Evolutionary conservation across 768 basidiomycete species (phyloP), one percentile per base, ranked within the genome.

Genomic region (Amanita subjunquillea): DNA sequence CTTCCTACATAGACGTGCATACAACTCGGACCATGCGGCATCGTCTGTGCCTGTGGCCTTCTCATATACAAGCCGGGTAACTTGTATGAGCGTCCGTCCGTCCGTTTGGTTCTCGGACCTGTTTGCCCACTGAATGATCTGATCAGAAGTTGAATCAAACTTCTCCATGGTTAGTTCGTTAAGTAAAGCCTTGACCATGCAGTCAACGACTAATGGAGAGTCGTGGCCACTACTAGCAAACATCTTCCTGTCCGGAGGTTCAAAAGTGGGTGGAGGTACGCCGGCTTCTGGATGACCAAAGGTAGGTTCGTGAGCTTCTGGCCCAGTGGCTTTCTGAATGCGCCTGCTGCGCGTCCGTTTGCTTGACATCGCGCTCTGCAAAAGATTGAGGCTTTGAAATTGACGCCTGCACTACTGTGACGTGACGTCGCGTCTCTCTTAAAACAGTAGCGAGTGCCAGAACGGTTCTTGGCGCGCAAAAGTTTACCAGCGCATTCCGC

Each of bases 81-180:
- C 95, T 60, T 93, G 90, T 59, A 95, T 95, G 55, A 97, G 81
- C 3, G 93, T 95, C 58, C 87, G 82, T 2, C 93, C 92, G 62
- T 97, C 91, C 64, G 82, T 88, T 76, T 98, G 92, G 61, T 85
- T 79, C 72, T 86, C 84, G 3, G 87, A 90, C 71, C 81, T 90
- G 78, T 97, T 95, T 29, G 93, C 94, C 91, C 92, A 97, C 7
- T 77, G 68, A 57, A 98, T 87, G 65, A 98, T 95, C 67, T 98
- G 92, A 63, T 89, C 83, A 2, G 93, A 94, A 63, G 96, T 96
- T 6, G 89, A 84, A 59, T 93, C 90, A 75, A 97, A 97, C 59
- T 87, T 88, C 74, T 97, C 92, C 82, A 93, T 87, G 12, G 94
- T 94, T 34, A 97, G 79, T 72, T 92, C 95, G 78, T 98, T 95